phyloP scores from a whole-genome alignment of 305 asterid genomes.

The Fraxinus albicans region DNA sequence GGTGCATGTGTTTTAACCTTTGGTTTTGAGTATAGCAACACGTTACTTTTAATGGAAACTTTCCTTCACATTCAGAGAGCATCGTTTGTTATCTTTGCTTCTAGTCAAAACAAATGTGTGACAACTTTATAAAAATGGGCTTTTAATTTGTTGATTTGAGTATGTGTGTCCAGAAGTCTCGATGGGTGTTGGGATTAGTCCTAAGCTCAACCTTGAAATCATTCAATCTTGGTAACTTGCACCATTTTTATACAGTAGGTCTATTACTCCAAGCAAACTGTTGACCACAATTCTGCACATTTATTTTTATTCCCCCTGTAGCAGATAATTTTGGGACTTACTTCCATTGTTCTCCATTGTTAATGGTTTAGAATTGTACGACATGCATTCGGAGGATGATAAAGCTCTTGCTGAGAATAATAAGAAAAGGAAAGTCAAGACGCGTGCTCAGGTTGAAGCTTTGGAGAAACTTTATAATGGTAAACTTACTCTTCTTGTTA shows the following conservation, averaged over 20 bases:
- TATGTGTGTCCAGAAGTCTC: background rate
- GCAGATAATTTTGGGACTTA: background rate
- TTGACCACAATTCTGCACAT: background rate
- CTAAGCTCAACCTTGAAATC: constrained; percentile 4
- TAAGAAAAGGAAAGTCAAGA: constrained; percentile 71
- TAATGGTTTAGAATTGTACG: constrained; percentile 36
- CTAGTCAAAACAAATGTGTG: background rate
- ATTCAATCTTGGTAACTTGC: background rate
- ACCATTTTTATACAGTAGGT: background rate
- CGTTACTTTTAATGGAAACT: background rate
- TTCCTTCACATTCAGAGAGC: background rate
- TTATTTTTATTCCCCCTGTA: constrained; percentile 4
- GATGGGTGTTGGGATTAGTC: background rate
- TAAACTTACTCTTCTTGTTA: constrained; percentile 24
- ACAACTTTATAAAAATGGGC: background rate
- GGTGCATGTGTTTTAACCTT: background rate
- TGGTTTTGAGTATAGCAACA: background rate
- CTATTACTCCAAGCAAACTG: background rate
- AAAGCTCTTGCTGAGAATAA: constrained; percentile 58
- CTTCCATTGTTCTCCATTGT: constrained; percentile 14
- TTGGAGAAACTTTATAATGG: constrained; percentile 60
- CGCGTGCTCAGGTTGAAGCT: constrained; percentile 71
- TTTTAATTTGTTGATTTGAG: background rate
- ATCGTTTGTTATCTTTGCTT: background rate
- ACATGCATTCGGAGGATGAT: constrained; percentile 63